Percentiles rank a stretch among this genome's conserved stretches.
Conservation (phyloP, 257 asterid species). For the Solanum tacnaense region DNA sequence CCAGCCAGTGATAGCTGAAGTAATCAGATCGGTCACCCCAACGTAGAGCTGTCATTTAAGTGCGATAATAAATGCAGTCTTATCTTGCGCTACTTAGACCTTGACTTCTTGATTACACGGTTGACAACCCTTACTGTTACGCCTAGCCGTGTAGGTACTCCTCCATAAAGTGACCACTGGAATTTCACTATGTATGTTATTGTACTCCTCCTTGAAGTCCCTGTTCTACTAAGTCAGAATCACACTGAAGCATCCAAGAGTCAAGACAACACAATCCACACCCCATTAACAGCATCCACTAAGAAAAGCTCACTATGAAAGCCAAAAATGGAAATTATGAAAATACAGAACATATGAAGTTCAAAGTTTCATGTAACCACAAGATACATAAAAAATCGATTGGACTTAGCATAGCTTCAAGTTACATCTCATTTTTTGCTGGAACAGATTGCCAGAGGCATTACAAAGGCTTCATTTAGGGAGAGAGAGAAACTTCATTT, state of each 20-base stretch:
- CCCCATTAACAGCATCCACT: neutral
- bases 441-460: neutral
- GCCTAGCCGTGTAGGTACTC: too few relatives aligned
- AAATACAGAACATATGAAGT: neutral
- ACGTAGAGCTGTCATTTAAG: neutral
- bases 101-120: neutral
- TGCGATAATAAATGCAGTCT: neutral
- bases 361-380: neutral
- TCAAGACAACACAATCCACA: neutral
- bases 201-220: neutral
- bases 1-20: neutral
- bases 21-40: neutral
- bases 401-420: neutral
- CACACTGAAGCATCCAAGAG: neutral
- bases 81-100: neutral
- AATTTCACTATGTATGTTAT: neutral
- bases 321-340: neutral
- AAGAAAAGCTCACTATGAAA: neutral
- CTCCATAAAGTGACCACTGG: neutral
- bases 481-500: neutral
- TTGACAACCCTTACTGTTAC: neutral
- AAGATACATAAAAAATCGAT: neutral
- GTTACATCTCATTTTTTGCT: neutral
- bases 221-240: neutral
- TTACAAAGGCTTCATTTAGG: neutral